Evolutionary conservation across 768 basidiomycete species (phyloP), one percentile per base, ranked within the genome.

Genomic region (Macrolepiota fuliginosa): DNA sequence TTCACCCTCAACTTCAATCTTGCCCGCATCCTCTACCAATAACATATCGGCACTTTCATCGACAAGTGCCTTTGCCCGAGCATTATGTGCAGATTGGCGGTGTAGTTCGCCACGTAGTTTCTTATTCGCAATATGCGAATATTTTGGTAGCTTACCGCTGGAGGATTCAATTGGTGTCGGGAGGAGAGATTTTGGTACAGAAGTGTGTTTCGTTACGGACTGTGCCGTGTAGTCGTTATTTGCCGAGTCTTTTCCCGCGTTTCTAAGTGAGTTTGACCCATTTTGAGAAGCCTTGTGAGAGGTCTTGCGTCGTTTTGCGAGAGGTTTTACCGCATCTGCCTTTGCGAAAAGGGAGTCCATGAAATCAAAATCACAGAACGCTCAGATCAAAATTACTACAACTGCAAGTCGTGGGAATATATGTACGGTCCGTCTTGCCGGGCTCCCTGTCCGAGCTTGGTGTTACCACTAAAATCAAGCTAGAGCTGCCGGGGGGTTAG

Each of bases 261-360:
- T 45, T 45, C 10, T 19, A 19, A 3, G 17, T 19, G 42, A 17
- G 19, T 4, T n/a, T 9, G 63, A 49, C 56, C 61, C 29, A 50
- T 73, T 69, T 74, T 70, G 70, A 69, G 72, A 29, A 50, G 68
- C 70, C 57, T 52, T 49, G 50, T 47, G 67, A 58, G 63, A 50
- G 52, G 52, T 54, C 65, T 56, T 72, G 70, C 19, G 63, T 61
- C 24, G 61, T 51, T 70, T 82, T 82, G 53, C 78, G 73, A 80
- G 55, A 39, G 86, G 80, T 61, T 75, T 72, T 42, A 87, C 73
- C 7, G 86, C 81, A 62, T 90, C 78, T 50, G 88, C 90, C 66
- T 86, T 86, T 17, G 90, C 85, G 63, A 93, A 79, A 13, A 94
- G 81, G 11, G 87, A 75, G 67, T 92, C 90, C 90, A 92, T 91